Conservation (phyloP, 2,329 filamentous ascomycete species). For the Stagonosporopsis cucurbitacearum region DNA sequence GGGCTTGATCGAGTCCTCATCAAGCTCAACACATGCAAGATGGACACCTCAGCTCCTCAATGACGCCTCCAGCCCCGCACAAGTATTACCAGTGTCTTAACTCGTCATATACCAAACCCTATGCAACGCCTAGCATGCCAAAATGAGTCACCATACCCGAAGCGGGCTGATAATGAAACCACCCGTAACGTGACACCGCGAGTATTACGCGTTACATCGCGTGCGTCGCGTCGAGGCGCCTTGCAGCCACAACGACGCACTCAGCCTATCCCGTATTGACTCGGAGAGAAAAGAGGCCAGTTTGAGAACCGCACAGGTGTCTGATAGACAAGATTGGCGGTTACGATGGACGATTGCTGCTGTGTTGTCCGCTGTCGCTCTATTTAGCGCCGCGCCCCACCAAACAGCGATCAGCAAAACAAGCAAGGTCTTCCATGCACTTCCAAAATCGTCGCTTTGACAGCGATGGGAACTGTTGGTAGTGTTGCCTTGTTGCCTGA, state of each 20-base stretch:
- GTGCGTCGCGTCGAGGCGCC: conserved; percentile 11
- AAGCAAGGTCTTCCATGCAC: conserved; percentile 17
- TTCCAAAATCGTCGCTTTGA: conserved; percentile 11
- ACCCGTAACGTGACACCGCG: conserved; percentile 19
- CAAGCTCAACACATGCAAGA: conserved; percentile 6
- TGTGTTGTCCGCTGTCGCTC: conserved; percentile 6
- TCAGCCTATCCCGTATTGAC: background rate
- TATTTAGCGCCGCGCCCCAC: conserved; percentile 18
- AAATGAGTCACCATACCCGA: conserved; percentile 15
- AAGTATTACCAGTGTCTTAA: background rate
- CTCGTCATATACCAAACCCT: conserved; percentile 10
- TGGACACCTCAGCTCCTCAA: background rate
- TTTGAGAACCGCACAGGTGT: background rate
- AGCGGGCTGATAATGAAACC: conserved; percentile 2
- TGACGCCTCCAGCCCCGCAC: conserved; percentile 12
- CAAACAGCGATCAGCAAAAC: conserved; percentile 20
- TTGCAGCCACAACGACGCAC: background rate
- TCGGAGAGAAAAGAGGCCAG: background rate
- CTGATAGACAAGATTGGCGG: background rate
- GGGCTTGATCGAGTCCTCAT: background rate
- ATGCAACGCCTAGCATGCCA: conserved; percentile 5
- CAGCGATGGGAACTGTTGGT: conserved; percentile 7
- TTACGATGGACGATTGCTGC: background rate
- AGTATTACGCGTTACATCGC: conserved; percentile 19
- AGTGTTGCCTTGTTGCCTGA: conserved; percentile 20